A percentile compares a stretch with the other conserved stretches of the same genome.
Evolutionary conservation across 495 filamentous ascomycete species (phyloP).

Genomic region (Lasiosphaeria hispida): DNA sequence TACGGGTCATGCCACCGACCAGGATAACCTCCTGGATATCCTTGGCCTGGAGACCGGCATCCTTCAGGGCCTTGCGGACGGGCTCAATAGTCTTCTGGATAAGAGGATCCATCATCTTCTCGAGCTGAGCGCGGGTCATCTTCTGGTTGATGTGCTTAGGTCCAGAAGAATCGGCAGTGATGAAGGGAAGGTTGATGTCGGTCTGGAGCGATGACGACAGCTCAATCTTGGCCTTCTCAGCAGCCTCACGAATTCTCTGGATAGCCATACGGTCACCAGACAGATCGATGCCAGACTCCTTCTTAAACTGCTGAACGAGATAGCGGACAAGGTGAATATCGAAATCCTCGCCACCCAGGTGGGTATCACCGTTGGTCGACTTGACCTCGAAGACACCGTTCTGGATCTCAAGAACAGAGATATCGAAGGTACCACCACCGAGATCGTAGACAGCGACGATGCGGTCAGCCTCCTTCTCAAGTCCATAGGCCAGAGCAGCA

Average conservation of each 20-base stretch:
- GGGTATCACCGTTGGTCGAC: constrained; percentile 97
- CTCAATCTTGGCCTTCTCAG: constrained; percentile 99
- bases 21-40: constrained; percentile 99
- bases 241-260: constrained; percentile 97
- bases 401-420: constrained; percentile 95
- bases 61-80: constrained; percentile 96
- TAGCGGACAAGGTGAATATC: constrained; percentile 95
- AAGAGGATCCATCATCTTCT: constrained; percentile 87
- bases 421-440: constrained; percentile 98
- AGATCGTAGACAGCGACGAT: constrained; percentile 96
- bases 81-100: constrained; percentile 86
- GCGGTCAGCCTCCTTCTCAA: constrained; percentile 89
- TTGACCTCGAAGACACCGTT: constrained; percentile 98
- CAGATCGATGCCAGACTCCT: constrained; percentile 88
- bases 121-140: constrained; percentile 89
- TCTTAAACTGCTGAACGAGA: constrained; percentile 95
- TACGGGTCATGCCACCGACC: constrained; percentile 99
- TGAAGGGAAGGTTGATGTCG: constrained; percentile 98
- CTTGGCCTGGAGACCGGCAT: constrained; percentile 87
- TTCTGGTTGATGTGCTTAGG: constrained; percentile 98
- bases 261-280: constrained; percentile 96
- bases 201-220: constrained; percentile 94
- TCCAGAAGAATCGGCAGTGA: constrained; percentile 90
- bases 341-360: constrained; percentile 97
- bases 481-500: constrained; percentile 89